phyloP scores from a whole-genome alignment of 108 stramenopile genomes.

The Cyclotella choctawhatcheeana region DNA sequence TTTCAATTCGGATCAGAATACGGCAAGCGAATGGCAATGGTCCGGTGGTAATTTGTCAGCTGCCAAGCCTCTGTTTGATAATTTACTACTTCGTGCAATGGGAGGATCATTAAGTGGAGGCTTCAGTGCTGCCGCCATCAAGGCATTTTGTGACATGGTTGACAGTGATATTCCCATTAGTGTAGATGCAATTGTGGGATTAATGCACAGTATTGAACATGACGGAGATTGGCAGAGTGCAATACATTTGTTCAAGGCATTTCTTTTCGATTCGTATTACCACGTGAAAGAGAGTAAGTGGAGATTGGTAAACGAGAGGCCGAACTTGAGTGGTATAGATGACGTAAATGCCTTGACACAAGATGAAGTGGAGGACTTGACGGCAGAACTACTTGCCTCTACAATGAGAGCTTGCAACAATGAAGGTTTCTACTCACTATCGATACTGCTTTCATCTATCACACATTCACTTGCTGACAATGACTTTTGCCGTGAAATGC shows the following conservation, averaged over 20 bases:
- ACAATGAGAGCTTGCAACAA: conserved; percentile 65
- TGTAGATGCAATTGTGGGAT: conserved; percentile 58
- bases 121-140: conserved; percentile 40
- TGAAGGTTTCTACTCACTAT: conserved; percentile 61
- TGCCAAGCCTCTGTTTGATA: conserved; percentile 64
- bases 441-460: conserved; percentile 54
- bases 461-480: conserved; percentile 9
- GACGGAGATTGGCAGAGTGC: conserved; percentile 69
- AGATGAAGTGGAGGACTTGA: conserved; percentile 17
- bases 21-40: conserved; percentile 72
- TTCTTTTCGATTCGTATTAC: conserved; percentile 35
- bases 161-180: conserved; percentile 64
- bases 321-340: conserved; percentile 4
- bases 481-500: conserved; percentile 1
- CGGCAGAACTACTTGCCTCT: conserved; percentile 36
- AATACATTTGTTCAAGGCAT: conserved; percentile 40
- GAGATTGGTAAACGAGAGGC: conserved; percentile 29
- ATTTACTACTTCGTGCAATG: conserved; percentile 69
- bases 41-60: conserved; percentile 62
- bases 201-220: conserved; percentile 64
- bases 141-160: conserved; percentile 52
- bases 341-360: conserved; percentile 5
- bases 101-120: conserved; percentile 37
- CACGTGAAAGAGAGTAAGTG: conserved; percentile 16
- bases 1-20: conserved; percentile 37